A percentile compares a stretch with the other conserved stretches of the same genome.
Evolutionary conservation across 208 protist species (phyloP).

Genomic region (Acanthamoeba culbertsoni): DNA sequence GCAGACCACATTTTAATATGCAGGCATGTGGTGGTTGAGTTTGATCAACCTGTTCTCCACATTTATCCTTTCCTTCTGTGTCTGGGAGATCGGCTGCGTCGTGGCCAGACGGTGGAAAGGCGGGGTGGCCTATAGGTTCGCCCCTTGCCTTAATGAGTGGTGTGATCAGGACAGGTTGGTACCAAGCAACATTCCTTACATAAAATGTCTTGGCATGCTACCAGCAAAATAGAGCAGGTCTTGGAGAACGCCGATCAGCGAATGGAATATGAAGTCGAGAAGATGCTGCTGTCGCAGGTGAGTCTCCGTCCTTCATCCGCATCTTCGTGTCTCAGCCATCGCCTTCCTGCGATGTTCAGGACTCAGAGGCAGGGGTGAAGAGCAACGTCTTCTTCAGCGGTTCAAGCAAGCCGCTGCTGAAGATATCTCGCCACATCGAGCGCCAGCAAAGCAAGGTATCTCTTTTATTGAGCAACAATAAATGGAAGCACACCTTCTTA

Average conservation of each 20-base stretch:
- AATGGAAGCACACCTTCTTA: neutral
- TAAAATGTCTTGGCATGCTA: no score
- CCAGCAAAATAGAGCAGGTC: neutral
- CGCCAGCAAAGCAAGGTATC: neutral
- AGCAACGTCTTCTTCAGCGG: slow-evolving; percentile 12
- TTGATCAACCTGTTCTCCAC: slow-evolving; percentile 4
- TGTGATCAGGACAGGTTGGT: no score
- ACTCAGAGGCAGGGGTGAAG: neutral
- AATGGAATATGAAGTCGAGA: slow-evolving; percentile 8
- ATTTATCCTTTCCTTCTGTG: slow-evolving; percentile 16
- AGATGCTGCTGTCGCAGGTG: slow-evolving; percentile 13
- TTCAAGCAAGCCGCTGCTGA: neutral
- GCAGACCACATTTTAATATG: no score
- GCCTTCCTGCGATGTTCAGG: neutral
- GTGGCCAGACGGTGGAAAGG: neutral
- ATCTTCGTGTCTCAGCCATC: neutral
- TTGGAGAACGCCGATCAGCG: neutral
- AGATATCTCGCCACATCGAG: neutral
- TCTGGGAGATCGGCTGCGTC: neutral
- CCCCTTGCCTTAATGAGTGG: neutral
- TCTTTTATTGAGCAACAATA: neutral
- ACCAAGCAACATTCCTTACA: no score
- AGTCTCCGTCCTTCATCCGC: neutral
- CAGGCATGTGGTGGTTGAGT: slow-evolving; percentile 41
- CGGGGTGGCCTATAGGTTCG: neutral